Percentiles rank a stretch among this genome's conserved stretches.
phyloP scores from a whole-genome alignment of 1,139 yeast species.

The Nakaseomyces kungkrabaensis region DNA sequence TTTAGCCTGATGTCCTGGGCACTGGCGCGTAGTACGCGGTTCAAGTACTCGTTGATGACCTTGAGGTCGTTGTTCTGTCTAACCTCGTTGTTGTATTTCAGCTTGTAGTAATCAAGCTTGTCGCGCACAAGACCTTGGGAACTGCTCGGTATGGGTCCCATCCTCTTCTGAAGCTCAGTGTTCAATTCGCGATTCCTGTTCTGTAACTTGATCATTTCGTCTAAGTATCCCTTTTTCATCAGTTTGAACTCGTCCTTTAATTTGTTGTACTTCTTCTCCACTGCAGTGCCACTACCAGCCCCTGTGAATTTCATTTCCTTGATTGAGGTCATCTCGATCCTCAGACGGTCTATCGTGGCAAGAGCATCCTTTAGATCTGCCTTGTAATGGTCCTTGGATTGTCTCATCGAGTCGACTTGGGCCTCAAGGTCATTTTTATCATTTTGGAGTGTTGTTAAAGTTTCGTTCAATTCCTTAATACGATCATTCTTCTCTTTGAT shows the following conservation, averaged over 20 bases:
- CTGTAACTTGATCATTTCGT: constrained; percentile 18
- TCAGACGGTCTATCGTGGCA: constrained; percentile 16
- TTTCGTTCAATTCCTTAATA: constrained; percentile 1
- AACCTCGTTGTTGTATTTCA: constrained; percentile 26
- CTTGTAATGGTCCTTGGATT: constrained; percentile 19
- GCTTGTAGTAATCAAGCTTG: constrained; percentile 24
- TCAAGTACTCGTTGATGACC: constrained; percentile 26
- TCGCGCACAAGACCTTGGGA: constrained; percentile 7
- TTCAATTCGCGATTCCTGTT: constrained; percentile 14
- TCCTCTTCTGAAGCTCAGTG: constrained; percentile 5
- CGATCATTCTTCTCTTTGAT: background rate
- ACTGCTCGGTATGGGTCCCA: constrained; percentile 1
- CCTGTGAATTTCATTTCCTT: constrained; percentile 5
- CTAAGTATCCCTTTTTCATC: constrained; percentile 20
- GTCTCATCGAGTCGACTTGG: constrained; percentile 10
- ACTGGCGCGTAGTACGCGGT: constrained; percentile 26
- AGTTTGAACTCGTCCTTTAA: constrained; percentile 1
- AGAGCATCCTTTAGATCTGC: constrained; percentile 15
- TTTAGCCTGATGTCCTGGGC: constrained; percentile 25
- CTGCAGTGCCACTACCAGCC: background rate
- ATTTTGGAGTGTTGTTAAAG: constrained; percentile 7
- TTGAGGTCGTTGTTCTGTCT: constrained; percentile 25
- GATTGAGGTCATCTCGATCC: constrained; percentile 10
- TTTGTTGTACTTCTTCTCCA: constrained; percentile 17
- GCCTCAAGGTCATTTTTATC: constrained; percentile 5